phyloP scores from a whole-genome alignment of 208 protist genomes.

The Leishmania martiniquensis region DNA sequence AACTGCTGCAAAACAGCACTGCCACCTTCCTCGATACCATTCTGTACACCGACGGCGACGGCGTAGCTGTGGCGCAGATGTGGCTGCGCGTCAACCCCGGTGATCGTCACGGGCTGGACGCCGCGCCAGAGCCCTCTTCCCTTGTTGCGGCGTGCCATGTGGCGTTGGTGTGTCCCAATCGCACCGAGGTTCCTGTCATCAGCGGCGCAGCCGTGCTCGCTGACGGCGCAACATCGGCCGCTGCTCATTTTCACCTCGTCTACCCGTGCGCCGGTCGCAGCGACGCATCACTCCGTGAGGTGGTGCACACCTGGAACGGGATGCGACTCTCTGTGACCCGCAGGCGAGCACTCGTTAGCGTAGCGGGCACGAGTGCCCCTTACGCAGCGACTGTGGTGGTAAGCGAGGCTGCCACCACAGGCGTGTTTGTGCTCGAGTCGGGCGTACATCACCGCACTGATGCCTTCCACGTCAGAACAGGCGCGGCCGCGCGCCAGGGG shows the following conservation, averaged over 20 bases:
- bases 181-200: neutral
- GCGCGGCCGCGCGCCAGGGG: neutral
- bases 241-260: slow-evolving; percentile 3
- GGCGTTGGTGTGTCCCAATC: slow-evolving; percentile 3
- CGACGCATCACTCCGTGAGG: slow-evolving; percentile 18
- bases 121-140: neutral
- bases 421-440: slow-evolving; percentile 9
- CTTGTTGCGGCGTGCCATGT: slow-evolving; percentile 13
- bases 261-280: slow-evolving; percentile 10
- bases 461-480: slow-evolving; percentile 15
- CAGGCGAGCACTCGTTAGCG: slow-evolving; percentile 13
- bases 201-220: slow-evolving; percentile 4
- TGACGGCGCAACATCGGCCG: neutral
- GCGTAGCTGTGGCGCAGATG: slow-evolving; percentile 1
- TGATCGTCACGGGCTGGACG: neutral
- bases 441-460: neutral
- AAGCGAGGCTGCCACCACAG: neutral
- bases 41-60: neutral
- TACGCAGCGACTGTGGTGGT: slow-evolving; percentile 5
- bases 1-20: slow-evolving; percentile 3
- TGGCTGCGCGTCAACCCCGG: slow-evolving; percentile 14
- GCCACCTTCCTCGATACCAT: neutral
- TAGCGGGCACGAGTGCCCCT: slow-evolving; percentile 9
- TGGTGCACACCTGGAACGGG: slow-evolving; percentile 11
- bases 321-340: neutral